Evolutionary conservation across 1,139 yeast genomes (phyloP).

Genomic region (Lodderomyces orthopsilosis): DNA sequence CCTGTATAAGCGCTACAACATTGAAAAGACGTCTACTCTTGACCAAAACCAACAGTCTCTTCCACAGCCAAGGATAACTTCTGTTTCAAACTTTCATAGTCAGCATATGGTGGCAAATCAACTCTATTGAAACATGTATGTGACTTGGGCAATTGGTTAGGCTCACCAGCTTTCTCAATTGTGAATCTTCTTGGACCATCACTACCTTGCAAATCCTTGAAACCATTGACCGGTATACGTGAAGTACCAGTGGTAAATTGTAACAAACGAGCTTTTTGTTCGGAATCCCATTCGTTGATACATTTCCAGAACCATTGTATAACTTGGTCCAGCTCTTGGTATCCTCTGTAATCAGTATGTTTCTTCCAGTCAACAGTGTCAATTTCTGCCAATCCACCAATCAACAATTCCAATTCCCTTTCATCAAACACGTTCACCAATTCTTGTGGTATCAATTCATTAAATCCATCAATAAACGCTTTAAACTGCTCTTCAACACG

Average conservation of each 20-base stretch:
- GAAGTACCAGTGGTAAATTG: slow-evolving; percentile 99
- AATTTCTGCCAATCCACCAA: slow-evolving; percentile 97
- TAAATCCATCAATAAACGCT: slow-evolving; percentile 95
- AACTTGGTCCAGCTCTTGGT: slow-evolving; percentile 93
- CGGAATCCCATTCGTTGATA: slow-evolving; percentile 91
- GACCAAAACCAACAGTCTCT: slow-evolving; percentile 95
- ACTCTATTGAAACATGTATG: slow-evolving; percentile 96
- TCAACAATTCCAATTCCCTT: slow-evolving; percentile 90
- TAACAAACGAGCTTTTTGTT: slow-evolving; percentile 89
- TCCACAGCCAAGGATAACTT: slow-evolving; percentile 86
- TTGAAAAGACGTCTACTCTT: no score
- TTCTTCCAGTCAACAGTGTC: slow-evolving; percentile 99
- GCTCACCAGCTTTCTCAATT: slow-evolving; percentile 95
- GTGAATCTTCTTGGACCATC: slow-evolving; percentile 99
- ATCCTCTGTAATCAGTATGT: slow-evolving; percentile 97
- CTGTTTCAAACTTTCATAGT: slow-evolving; percentile 72
- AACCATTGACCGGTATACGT: slow-evolving; percentile 97
- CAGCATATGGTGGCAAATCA: slow-evolving; percentile 81
- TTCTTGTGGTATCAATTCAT: slow-evolving; percentile 96
- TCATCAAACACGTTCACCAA: slow-evolving; percentile 95
- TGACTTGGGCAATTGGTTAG: slow-evolving; percentile 89
- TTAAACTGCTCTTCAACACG: slow-evolving; percentile 95
- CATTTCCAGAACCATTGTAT: slow-evolving; percentile 99
- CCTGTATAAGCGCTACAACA: no score
- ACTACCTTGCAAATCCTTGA: slow-evolving; percentile 96